Evolutionary conservation across 495 filamentous ascomycete species (phyloP).

Genomic region (Penicillium chermesinum): DNA sequence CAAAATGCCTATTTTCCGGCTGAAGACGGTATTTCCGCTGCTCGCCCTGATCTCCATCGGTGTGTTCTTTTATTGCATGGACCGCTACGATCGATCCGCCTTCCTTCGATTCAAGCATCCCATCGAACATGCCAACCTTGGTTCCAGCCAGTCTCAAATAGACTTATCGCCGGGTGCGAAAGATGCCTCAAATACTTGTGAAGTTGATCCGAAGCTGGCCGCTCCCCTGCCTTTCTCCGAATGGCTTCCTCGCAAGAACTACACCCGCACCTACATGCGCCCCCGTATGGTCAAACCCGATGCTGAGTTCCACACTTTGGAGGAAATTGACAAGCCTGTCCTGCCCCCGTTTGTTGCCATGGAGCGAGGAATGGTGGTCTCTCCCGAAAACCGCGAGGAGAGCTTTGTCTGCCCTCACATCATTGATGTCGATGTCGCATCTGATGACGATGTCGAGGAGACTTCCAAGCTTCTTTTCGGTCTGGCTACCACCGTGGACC

Average conservation of each 20-base stretch:
- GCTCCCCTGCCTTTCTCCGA: slow-evolving; percentile 40
- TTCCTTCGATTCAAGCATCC: slow-evolving; percentile 40
- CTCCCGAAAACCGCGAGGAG: slow-evolving; percentile 32
- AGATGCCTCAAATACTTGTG: slow-evolving; percentile 21
- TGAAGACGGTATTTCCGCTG: slow-evolving; percentile 43
- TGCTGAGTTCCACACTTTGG: slow-evolving; percentile 39
- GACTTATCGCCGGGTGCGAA: slow-evolving; percentile 15
- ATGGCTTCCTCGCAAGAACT: slow-evolving; percentile 47
- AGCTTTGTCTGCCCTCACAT: slow-evolving; percentile 42
- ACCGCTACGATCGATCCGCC: slow-evolving; percentile 41
- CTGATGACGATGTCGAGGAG: slow-evolving; percentile 42
- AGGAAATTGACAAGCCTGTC: slow-evolving; percentile 39
- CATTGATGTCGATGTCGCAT: slow-evolving; percentile 42
- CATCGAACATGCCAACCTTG: slow-evolving; percentile 24
- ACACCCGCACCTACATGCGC: slow-evolving; percentile 45
- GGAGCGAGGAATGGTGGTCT: slow-evolving; percentile 44
- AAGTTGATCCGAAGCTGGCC: slow-evolving; percentile 33
- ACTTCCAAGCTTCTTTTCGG: slow-evolving; percentile 49
- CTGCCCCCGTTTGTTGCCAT: slow-evolving; percentile 42
- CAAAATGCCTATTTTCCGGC: slow-evolving; percentile 43
- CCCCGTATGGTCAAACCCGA: slow-evolving; percentile 35
- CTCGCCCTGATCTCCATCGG: slow-evolving; percentile 41
- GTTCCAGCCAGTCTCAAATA: slow-evolving; percentile 11
- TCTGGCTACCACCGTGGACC: slow-evolving; percentile 46
- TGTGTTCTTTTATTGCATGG: slow-evolving; percentile 43